Conservation (phyloP, 208 protist genomes). For the Balamuthia mandrillaris region DNA sequence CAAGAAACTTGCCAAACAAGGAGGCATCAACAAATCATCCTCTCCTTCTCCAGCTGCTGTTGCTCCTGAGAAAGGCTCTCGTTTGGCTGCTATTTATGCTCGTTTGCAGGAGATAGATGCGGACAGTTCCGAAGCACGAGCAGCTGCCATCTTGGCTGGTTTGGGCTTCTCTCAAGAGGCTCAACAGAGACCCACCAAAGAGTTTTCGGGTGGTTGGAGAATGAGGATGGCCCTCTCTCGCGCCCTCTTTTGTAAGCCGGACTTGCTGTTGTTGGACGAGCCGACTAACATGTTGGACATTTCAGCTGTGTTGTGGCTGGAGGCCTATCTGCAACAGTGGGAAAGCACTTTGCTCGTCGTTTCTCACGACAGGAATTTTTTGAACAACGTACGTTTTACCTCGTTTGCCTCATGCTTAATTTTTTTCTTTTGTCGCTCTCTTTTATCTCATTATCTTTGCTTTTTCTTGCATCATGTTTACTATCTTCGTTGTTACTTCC, state of each 20-base stretch:
- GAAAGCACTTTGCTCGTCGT: constrained; percentile 90
- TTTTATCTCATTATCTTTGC: neutral
- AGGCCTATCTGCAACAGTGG: constrained; percentile 89
- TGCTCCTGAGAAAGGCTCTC: neutral
- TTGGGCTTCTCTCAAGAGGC: constrained; percentile 82
- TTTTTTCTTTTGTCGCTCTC: neutral
- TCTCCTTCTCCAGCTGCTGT: neutral
- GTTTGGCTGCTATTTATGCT: neutral
- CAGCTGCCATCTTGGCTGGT: constrained; percentile 82
- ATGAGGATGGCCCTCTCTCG: constrained; percentile 94
- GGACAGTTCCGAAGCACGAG: constrained; percentile 45
- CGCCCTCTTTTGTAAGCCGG: constrained; percentile 34
- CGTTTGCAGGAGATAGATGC: constrained; percentile 16
- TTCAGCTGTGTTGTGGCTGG: constrained; percentile 92
- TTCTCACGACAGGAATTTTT: constrained; percentile 92
- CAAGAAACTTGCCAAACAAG: neutral
- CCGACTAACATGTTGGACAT: constrained; percentile 93
- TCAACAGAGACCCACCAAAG: constrained; percentile 43
- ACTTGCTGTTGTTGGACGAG: constrained; percentile 61
- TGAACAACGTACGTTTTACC: constrained; percentile 82
- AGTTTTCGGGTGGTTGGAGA: constrained; percentile 91
- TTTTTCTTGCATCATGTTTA: neutral
- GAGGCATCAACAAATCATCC: neutral
- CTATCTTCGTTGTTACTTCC: neutral
- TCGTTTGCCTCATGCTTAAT: neutral